Evolutionary conservation across 805 yeast species (phyloP).

Genomic region (Barnettozyma vustinii): DNA sequence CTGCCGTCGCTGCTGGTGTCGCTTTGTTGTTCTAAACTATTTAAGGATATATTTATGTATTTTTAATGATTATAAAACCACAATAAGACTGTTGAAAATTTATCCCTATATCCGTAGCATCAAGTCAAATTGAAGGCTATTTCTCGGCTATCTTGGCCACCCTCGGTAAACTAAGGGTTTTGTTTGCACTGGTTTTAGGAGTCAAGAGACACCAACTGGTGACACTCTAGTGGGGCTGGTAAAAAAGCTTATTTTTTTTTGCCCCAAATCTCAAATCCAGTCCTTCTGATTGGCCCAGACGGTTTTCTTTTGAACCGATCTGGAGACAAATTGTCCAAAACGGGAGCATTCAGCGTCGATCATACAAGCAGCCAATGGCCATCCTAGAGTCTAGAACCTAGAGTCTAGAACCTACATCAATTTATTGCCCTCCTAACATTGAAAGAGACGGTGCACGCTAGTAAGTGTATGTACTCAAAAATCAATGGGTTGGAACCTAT

Average conservation of each 20-base stretch:
- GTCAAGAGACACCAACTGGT: no score
- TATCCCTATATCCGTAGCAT: no score
- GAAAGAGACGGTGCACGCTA: no score
- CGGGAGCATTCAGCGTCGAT: no score
- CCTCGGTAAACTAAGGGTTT: no score
- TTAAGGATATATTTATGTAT: conserved; percentile 7
- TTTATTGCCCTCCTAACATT: no score
- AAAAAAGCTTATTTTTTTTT: background rate
- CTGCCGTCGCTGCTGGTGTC: conserved; percentile 45
- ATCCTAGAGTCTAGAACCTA: no score
- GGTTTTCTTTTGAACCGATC: background rate
- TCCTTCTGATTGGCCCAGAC: background rate
- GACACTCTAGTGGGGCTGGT: no score
- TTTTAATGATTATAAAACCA: conserved; percentile 2
- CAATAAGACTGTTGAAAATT: background rate
- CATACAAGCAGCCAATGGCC: background rate
- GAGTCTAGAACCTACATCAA: no score
- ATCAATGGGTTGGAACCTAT: background rate
- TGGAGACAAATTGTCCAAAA: background rate
- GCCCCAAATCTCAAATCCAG: background rate
- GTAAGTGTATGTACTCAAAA: background rate
- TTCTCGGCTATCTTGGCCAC: no score
- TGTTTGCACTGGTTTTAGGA: no score
- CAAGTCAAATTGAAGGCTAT: no score
- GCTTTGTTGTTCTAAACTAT: conserved; percentile 40